Evolutionary conservation across 768 basidiomycete genomes (phyloP).

Genomic region (Pluteus cervinus): DNA sequence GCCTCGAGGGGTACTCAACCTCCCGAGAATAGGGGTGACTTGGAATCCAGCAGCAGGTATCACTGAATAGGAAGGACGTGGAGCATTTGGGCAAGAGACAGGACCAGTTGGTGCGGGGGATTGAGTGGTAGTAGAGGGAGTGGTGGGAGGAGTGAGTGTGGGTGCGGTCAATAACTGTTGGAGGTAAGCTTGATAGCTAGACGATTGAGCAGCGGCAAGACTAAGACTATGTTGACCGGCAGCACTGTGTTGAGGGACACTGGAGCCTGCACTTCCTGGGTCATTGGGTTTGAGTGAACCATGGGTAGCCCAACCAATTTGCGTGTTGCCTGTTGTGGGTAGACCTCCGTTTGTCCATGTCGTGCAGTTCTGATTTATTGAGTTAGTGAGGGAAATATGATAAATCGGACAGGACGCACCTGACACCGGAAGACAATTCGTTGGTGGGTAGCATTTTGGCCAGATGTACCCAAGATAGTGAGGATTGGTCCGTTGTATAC

Average conservation of each 20-base stretch:
- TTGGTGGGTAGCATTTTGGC: slow-evolving; percentile 6
- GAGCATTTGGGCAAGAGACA: too few species aligned
- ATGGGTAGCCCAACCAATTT: slow-evolving; percentile 10
- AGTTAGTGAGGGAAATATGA: too few species aligned
- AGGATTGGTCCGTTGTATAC: slow-evolving; percentile 7
- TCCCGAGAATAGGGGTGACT: too few species aligned
- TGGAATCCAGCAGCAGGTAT: too few species aligned
- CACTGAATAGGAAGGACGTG: too few species aligned
- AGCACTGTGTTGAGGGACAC: slow-evolving; percentile 4
- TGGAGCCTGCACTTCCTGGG: slow-evolving; percentile 5
- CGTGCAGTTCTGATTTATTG: too few species aligned
- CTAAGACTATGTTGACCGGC: slow-evolving; percentile 6
- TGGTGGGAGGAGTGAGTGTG: slow-evolving; percentile 1
- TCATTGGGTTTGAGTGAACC: slow-evolving; percentile 7
- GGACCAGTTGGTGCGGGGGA: too few species aligned
- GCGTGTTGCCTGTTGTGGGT: slow-evolving; percentile 2
- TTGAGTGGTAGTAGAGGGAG: slow-evolving; percentile 1
- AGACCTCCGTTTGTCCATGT: slow-evolving; percentile 8
- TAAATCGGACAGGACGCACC: too few species aligned
- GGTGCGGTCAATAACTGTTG: slow-evolving; percentile 3
- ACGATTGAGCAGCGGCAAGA: background rate
- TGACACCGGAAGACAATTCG: slow-evolving; percentile 12
- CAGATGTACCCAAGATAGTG: slow-evolving; percentile 8
- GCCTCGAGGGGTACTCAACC: too few species aligned
- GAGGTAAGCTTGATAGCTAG: slow-evolving; percentile 3